phyloP scores from a whole-genome alignment of 225 moss, liverwort and hornwort species.

The Physcomitrellopsis africana region DNA sequence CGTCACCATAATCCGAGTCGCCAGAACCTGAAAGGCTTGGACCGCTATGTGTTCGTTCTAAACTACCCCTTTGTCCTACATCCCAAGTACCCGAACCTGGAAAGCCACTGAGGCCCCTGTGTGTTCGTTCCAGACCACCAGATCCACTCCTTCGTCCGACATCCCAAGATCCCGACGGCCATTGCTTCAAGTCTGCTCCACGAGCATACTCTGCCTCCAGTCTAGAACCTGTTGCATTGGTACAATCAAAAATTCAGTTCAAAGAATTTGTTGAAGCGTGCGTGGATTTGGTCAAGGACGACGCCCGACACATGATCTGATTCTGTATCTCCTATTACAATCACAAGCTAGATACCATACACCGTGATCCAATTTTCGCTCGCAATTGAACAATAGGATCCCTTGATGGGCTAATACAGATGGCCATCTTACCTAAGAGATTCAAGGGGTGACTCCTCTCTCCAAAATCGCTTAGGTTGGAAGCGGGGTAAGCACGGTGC shows the following conservation, averaged over 20 bases:
- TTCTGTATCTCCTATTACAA: too few relatives aligned
- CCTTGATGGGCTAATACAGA: neutral
- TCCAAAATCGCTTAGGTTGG: slow-evolving; percentile 32
- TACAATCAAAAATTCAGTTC: slow-evolving; percentile 27
- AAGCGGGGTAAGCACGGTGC: slow-evolving; percentile 32
- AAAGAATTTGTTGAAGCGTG: neutral
- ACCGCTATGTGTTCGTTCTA: slow-evolving; percentile 63
- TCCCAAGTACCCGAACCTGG: slow-evolving; percentile 54
- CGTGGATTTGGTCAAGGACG: neutral
- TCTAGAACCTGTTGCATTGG: slow-evolving; percentile 49
- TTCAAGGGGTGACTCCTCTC: slow-evolving; percentile 48
- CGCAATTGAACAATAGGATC: neutral
- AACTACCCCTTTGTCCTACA: slow-evolving; percentile 41
- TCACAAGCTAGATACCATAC: too few relatives aligned
- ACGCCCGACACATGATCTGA: neutral
- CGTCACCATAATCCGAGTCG: slow-evolving; percentile 87
- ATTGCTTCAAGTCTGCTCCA: slow-evolving; percentile 49
- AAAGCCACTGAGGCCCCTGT: slow-evolving; percentile 56
- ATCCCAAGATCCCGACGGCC: slow-evolving; percentile 54
- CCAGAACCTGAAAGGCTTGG: slow-evolving; percentile 62
- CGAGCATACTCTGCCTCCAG: slow-evolving; percentile 48
- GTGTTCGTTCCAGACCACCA: slow-evolving; percentile 44
- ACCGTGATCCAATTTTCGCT: slow-evolving; percentile 4
- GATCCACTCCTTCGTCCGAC: slow-evolving; percentile 27
- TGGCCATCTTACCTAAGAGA: slow-evolving; percentile 35